A percentile compares a stretch with the other conserved stretches of the same genome.
phyloP scores from a whole-genome alignment of 2,329 filamentous ascomycete genomes.

The Pseudogymnoascus sp. region DNA sequence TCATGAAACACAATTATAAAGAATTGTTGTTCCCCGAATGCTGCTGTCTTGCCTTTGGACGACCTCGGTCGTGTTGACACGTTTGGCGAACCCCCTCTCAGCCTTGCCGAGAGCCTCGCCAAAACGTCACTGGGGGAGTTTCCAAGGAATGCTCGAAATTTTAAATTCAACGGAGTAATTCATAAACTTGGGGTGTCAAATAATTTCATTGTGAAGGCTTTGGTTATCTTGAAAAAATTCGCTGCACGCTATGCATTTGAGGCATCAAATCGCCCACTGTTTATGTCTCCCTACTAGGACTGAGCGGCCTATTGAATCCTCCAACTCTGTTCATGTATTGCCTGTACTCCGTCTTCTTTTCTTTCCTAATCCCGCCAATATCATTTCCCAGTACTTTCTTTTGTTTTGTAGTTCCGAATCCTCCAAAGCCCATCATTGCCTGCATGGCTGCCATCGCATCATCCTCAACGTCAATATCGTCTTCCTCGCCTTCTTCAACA shows the following conservation, averaged over 20 bases:
- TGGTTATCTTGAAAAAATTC: not conserved
- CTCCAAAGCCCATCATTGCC: conserved; percentile 82
- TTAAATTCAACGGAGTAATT: not conserved
- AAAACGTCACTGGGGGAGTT: not conserved
- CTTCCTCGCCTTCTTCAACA: conserved; percentile 37
- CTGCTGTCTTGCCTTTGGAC: not conserved
- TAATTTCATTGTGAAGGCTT: not conserved
- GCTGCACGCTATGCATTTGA: not conserved
- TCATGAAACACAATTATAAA: conserved; percentile 8
- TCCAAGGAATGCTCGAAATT: not conserved
- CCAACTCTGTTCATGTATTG: conserved; percentile 93
- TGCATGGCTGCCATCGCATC: conserved; percentile 68
- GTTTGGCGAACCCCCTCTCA: not conserved
- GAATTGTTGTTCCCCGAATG: not conserved
- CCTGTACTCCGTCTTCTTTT: conserved; percentile 89
- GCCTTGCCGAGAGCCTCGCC: not conserved
- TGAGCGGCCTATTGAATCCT: conserved; percentile 74
- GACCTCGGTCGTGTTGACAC: not conserved
- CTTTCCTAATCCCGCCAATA: conserved; percentile 73
- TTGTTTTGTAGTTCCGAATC: conserved; percentile 80
- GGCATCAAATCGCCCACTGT: not conserved
- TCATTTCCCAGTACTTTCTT: conserved; percentile 86
- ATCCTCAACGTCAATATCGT: conserved; percentile 50
- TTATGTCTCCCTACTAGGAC: conserved; percentile 37
- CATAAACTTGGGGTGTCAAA: not conserved